These are phyloP conservation scores for Amphibolis antarctica DNA, from an alignment of 106 monocot species.

Conservation along the genomic window DNA sequence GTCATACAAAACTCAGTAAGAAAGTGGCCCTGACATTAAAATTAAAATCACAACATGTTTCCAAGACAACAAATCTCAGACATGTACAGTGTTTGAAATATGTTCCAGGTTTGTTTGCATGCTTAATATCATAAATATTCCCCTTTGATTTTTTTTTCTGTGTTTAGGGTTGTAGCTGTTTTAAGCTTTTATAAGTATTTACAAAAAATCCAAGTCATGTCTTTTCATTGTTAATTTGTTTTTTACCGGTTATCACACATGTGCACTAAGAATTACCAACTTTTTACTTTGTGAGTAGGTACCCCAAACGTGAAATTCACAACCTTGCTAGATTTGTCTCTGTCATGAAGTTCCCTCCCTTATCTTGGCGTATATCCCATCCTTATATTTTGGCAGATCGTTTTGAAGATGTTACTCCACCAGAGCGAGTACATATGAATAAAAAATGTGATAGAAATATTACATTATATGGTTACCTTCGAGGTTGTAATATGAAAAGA, in stretches of 20 bases:
- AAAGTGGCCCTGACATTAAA: too few relatives aligned
- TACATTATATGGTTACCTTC: slow-evolving; percentile 93
- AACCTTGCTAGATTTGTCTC: slow-evolving; percentile 97
- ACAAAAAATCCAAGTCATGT: too few relatives aligned
- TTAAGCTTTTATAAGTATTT: too few relatives aligned
- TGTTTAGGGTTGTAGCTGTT: not conserved
- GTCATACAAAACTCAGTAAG: too few relatives aligned
- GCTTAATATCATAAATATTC: not conserved
- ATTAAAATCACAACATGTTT: too few relatives aligned
- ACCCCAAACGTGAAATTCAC: slow-evolving; percentile 84
- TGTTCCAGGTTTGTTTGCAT: too few relatives aligned
- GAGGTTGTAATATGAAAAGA: slow-evolving; percentile 91
- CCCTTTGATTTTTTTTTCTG: not conserved
- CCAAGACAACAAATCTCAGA: too few relatives aligned
- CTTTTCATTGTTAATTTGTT: too few relatives aligned
- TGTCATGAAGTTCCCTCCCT: slow-evolving; percentile 62
- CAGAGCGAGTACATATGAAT: slow-evolving; percentile 47
- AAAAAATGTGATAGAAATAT: slow-evolving; percentile 91
- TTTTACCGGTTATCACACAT: not conserved
- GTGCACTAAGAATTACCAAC: not conserved
- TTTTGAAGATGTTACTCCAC: slow-evolving; percentile 89
- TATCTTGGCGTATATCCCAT: slow-evolving; percentile 83
- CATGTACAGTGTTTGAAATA: too few relatives aligned
- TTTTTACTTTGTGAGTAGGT: slow-evolving; percentile 32
- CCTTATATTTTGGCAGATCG: slow-evolving; percentile 90